Percentiles rank a stretch among this genome's conserved stretches.
These are phyloP conservation scores for Musa troglodytarum DNA, from an alignment of 176 grass and related monocot species.

Conservation along the genomic window DNA sequence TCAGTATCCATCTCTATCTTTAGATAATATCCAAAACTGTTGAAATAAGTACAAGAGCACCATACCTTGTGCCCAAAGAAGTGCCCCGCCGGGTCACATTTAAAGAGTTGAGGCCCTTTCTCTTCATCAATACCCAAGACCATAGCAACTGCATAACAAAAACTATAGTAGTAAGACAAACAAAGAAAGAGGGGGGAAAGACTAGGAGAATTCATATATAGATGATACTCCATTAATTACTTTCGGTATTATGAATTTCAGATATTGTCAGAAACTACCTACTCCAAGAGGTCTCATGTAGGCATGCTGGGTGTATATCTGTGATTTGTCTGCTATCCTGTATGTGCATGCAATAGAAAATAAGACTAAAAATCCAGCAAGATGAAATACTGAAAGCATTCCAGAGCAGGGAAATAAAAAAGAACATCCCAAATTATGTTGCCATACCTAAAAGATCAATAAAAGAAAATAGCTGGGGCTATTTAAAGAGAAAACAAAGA, in stretches of 20 bases:
- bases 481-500: background rate
- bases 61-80: slow-evolving; percentile 95
- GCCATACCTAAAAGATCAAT: background rate
- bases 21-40: background rate
- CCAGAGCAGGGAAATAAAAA: background rate
- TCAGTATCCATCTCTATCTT: background rate
- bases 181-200: background rate
- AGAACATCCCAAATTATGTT: background rate
- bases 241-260: background rate
- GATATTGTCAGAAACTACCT: slow-evolving; percentile 34
- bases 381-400: background rate
- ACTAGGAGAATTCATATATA: background rate
- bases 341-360: background rate
- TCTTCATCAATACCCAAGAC: slow-evolving; percentile 94
- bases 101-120: slow-evolving; percentile 93
- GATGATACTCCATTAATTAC: background rate
- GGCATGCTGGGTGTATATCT: slow-evolving; percentile 96
- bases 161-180: background rate
- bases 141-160: slow-evolving; percentile 56
- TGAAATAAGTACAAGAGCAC: background rate
- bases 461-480: background rate
- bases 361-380: background rate
- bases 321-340: slow-evolving; percentile 98
- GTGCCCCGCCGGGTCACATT: slow-evolving; percentile 95
- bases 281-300: slow-evolving; percentile 98